Evolutionary conservation across 345 rosid species (phyloP), one percentile per base, ranked within the genome.

Genomic region (Euphorbia tirucalli): DNA sequence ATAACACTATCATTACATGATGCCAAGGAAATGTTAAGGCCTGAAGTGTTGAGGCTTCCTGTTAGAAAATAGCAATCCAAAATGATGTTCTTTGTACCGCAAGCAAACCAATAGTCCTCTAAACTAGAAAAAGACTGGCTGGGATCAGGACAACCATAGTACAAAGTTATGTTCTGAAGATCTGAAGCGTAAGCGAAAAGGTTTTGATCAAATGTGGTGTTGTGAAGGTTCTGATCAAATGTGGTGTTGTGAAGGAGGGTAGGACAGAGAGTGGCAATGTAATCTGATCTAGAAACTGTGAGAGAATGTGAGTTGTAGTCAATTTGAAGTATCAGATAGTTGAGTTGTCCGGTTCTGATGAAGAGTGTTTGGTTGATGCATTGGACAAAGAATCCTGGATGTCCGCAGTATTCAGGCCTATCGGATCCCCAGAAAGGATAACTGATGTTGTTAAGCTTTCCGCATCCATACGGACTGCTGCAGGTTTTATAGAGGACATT

Each of bases 381-480:
- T 44, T 57, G 30, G 3, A 83, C 66, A 39, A 65, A 11, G 15
- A 79, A 82, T 0, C 66, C 65, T 13, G 82, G 70, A 7, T 5
- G 55, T 2, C 89, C 85, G 3, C 85, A 83, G 41, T 68, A 65
- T 8, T 13, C 39, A 25, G 72, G 41, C 35, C 58, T 71, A 61
- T 50, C 37, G 10, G 18, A 37, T n/a, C 75, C 83, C 79, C 72
- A 81, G 74, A 85, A 85, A 3, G 82, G 83, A 48, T 75, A 85
- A 25, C 35, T n/a, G 30, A 81, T 14, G 44, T 4, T 19, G 15
- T 7, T 22, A 61, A 73, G 50, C 65, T 24, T 54, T 35, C 85
- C 75, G 15, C 86, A 83, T 6, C 58, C 39, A 66, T 27, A 77
- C 7, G 30, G 41, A 15, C 9, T n/a, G 44, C 70, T 63, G 76